Percentiles rank a stretch among this genome's conserved stretches.
Evolutionary conservation across 768 basidiomycete genomes (phyloP).

Genomic region (Phylloporus sp.): DNA sequence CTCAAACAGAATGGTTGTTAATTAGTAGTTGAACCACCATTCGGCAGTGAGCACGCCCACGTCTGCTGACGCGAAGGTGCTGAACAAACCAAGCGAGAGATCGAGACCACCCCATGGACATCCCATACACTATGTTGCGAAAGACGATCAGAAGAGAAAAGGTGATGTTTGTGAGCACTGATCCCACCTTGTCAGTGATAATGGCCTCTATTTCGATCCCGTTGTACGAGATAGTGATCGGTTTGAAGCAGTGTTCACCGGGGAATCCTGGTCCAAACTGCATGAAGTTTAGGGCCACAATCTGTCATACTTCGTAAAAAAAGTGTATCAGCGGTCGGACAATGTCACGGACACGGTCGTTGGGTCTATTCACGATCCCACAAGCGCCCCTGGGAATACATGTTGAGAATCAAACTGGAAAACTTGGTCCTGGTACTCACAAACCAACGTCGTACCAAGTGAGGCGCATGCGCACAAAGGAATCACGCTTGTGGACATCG

Average conservation of each 20-base stretch:
- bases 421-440: slow-evolving; percentile 28
- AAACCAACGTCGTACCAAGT: slow-evolving; percentile 54
- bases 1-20: not conserved
- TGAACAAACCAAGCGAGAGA: slow-evolving; percentile 63
- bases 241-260: slow-evolving; percentile 57
- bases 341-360: slow-evolving; percentile 24
- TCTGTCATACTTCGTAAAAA: slow-evolving; percentile 11
- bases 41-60: slow-evolving; percentile 54
- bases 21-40: slow-evolving; percentile 54
- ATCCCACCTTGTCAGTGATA: slow-evolving; percentile 57
- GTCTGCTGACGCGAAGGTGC: slow-evolving; percentile 44
- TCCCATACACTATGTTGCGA: slow-evolving; percentile 48
- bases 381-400: slow-evolving; percentile 48
- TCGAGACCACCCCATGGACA: slow-evolving; percentile 69
- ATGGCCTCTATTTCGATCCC: slow-evolving; percentile 52
- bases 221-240: slow-evolving; percentile 55
- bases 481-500: slow-evolving; percentile 34
- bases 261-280: slow-evolving; percentile 60
- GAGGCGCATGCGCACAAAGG: slow-evolving; percentile 33
- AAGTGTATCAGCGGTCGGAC: not conserved
- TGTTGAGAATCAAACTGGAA: not conserved
- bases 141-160: not conserved
- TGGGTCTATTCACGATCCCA: slow-evolving; percentile 36
- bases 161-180: not conserved
- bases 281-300: slow-evolving; percentile 28